These are phyloP conservation scores for Hydnomerulius pinastri DNA, from an alignment of 768 basidiomycete genomes.

Conservation along the genomic window DNA sequence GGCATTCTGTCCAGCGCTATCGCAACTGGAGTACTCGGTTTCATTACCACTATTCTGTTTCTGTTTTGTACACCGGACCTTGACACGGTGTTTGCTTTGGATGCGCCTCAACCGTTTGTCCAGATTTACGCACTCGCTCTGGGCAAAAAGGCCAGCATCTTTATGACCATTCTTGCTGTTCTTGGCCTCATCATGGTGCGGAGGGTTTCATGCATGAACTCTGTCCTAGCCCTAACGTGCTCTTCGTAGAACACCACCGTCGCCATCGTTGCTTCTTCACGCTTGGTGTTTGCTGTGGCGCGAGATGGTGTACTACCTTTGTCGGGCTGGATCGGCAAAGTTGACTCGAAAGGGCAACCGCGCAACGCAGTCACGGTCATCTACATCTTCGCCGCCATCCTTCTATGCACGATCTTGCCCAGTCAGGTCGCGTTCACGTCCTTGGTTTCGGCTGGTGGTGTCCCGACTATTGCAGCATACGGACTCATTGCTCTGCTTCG, in stretches of 20 bases:
- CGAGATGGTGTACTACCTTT: slow-evolving; percentile 89
- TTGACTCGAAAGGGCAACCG: slow-evolving; percentile 73
- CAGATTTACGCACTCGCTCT: slow-evolving; percentile 83
- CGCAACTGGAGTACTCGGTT: slow-evolving; percentile 79
- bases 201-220: neutral
- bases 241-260: slow-evolving; percentile 74
- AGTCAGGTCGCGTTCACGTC: slow-evolving; percentile 93
- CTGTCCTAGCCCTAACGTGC: neutral
- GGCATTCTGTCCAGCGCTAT: slow-evolving; percentile 80
- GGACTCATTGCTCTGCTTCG: slow-evolving; percentile 78
- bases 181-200: slow-evolving; percentile 83
- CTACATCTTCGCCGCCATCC: slow-evolving; percentile 67
- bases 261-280: slow-evolving; percentile 84
- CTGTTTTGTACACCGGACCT: slow-evolving; percentile 84
- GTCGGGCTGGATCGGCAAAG: slow-evolving; percentile 79
- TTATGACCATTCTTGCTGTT: slow-evolving; percentile 86
- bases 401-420: slow-evolving; percentile 88
- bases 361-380: slow-evolving; percentile 87
- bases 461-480: slow-evolving; percentile 89
- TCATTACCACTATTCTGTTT: slow-evolving; percentile 77
- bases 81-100: slow-evolving; percentile 69
- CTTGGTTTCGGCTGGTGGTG: slow-evolving; percentile 80
- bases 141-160: slow-evolving; percentile 74
- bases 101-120: slow-evolving; percentile 91
- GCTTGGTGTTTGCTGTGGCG: slow-evolving; percentile 91